Evolutionary conservation across 2,329 filamentous ascomycete genomes (phyloP).

Genomic region (Cladosporium sp.): DNA sequence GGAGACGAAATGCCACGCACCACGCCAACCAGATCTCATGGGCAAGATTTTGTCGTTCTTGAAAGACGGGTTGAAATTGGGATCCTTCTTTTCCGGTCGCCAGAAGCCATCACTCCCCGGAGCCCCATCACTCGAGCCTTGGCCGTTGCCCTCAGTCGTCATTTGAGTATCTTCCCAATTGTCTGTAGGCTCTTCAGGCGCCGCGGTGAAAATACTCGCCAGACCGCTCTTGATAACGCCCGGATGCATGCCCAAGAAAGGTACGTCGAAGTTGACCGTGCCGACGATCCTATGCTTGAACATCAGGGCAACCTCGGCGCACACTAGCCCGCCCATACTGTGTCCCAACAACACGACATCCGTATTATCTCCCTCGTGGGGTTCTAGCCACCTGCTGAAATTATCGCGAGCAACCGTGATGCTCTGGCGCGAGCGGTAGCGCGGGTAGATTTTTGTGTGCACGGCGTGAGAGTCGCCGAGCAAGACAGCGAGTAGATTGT

Average conservation of each 20-base stretch:
- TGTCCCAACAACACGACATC: constrained; percentile 82
- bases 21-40: constrained; percentile 64
- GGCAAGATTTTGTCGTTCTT: constrained; percentile 67
- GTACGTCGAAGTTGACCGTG: constrained; percentile 76
- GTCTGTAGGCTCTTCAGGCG: constrained; percentile 33
- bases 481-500: constrained; percentile 63
- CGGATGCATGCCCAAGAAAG: constrained; percentile 83
- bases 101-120: constrained; percentile 23
- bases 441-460: constrained; percentile 80
- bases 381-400: constrained; percentile 76
- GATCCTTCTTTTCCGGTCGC: constrained; percentile 35
- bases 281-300: constrained; percentile 71
- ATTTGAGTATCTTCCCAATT: constrained; percentile 10
- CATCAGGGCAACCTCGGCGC: constrained; percentile 71
- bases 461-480: constrained; percentile 71
- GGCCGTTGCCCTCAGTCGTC: not conserved
- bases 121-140: not conserved
- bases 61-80: constrained; percentile 71
- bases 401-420: constrained; percentile 72
- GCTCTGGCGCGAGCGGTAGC: constrained; percentile 69
- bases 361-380: constrained; percentile 67
- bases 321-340: constrained; percentile 81
- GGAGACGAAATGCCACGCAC: constrained; percentile 68
- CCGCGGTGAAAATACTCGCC: constrained; percentile 65
- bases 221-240: constrained; percentile 80